Conservation (phyloP, 2,329 filamentous ascomycete genomes). For the Harringtonia aguacate region DNA sequence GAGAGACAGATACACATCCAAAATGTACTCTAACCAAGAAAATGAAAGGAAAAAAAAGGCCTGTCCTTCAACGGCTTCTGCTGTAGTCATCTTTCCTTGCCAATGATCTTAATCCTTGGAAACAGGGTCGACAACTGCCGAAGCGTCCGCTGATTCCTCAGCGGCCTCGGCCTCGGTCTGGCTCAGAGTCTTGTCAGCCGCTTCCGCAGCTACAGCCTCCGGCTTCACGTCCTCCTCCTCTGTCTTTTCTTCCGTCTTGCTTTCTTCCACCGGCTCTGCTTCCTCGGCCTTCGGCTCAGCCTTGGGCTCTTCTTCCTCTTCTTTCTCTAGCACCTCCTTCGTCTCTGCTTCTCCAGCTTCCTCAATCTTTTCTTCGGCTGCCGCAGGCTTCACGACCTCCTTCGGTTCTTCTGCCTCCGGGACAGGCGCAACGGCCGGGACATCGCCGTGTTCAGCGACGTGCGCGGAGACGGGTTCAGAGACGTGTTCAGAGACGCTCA, state of each 20-base stretch:
- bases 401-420: not conserved
- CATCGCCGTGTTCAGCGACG: not conserved
- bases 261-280: constrained; percentile 2
- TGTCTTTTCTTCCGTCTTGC: constrained; percentile 1
- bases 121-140: no score
- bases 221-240: constrained; percentile 1
- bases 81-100: no score
- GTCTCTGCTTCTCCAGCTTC: not conserved
- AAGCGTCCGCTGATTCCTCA: not conserved
- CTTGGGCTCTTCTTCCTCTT: not conserved
- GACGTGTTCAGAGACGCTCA: constrained; percentile 21
- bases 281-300: constrained; percentile 2
- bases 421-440: not conserved
- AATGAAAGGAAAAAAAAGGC: no score
- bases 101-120: no score
- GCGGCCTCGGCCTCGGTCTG: not conserved
- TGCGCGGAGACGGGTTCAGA: not conserved
- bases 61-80: no score
- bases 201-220: constrained; percentile 2
- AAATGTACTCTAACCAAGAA: no score
- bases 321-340: not conserved
- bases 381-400: not conserved
- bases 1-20: no score
- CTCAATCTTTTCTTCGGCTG: not conserved
- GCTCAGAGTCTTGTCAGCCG: constrained; percentile 1